A percentile compares a stretch with the other conserved stretches of the same genome.
phyloP scores from a whole-genome alignment of 169 alveolate species.

The Cyclospora cayetanensis region DNA sequence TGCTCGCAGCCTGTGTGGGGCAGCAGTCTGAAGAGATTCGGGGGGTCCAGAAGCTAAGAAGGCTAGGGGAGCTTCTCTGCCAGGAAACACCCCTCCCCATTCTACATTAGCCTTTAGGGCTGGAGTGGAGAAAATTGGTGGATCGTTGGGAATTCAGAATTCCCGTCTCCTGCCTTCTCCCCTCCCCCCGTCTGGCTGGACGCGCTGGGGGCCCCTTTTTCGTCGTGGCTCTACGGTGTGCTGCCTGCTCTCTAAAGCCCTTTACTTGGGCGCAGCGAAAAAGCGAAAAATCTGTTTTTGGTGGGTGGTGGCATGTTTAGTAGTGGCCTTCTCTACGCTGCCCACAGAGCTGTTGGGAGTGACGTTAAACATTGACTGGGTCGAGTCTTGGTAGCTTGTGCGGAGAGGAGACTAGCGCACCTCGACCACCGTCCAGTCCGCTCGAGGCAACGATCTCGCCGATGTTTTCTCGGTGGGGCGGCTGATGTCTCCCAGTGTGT shows the following conservation, averaged over 20 bases:
- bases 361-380: too few species aligned
- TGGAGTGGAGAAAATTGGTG: neutral
- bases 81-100: constrained; percentile 51
- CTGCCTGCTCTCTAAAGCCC: neutral
- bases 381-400: too few species aligned
- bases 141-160: neutral
- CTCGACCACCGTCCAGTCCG: too few species aligned
- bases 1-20: constrained; percentile 64
- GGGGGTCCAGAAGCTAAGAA: constrained; percentile 33
- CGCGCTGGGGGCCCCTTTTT: neutral
- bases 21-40: constrained; percentile 68
- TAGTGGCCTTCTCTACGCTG: too few species aligned
- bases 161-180: neutral
- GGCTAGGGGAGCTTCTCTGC: constrained; percentile 55
- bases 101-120: constrained; percentile 8
- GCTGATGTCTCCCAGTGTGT: too few species aligned
- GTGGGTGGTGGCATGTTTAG: too few species aligned
- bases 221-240: neutral
- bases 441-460: too few species aligned
- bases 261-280: neutral
- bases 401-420: too few species aligned
- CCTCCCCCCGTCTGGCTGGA: too few species aligned
- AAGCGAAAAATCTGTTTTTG: neutral
- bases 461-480: too few species aligned
- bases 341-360: too few species aligned